Percentiles rank a stretch among this genome's conserved stretches.
phyloP scores from a whole-genome alignment of 352 stramenopile genomes.

The Achlya hypogyna region DNA sequence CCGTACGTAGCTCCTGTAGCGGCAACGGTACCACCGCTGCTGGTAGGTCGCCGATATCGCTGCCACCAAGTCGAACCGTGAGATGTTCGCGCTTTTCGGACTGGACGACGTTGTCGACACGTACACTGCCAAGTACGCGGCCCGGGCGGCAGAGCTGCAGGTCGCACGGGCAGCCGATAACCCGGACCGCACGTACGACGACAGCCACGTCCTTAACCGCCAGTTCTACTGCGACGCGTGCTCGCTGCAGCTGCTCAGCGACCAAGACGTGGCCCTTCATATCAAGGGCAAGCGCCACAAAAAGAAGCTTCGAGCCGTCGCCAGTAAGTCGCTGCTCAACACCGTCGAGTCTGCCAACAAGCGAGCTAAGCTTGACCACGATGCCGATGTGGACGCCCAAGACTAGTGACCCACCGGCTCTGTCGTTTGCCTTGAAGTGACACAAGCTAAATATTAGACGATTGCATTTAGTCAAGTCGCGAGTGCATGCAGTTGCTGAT shows the following conservation, averaged over 20 bases:
- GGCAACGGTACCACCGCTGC: not conserved
- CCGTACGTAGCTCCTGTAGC: not conserved
- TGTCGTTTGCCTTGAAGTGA: no score
- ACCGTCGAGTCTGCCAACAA: not conserved
- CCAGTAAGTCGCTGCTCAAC: constrained; percentile 6
- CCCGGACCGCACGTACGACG: constrained; percentile 27
- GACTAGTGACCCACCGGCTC: no score
- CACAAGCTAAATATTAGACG: no score
- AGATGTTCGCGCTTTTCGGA: constrained; percentile 73
- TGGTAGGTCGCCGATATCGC: constrained; percentile 44
- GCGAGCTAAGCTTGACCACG: not conserved
- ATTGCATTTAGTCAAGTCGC: no score
- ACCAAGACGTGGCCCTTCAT: constrained; percentile 65
- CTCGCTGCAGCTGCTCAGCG: constrained; percentile 58
- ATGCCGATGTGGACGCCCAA: no score
- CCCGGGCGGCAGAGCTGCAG: constrained; percentile 24
- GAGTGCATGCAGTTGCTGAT: no score
- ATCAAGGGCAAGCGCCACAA: constrained; percentile 78
- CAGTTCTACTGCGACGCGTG: constrained; percentile 64
- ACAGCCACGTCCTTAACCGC: constrained; percentile 34
- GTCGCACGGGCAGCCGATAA: not conserved
- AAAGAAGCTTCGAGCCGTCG: constrained; percentile 41
- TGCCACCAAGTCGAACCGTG: constrained; percentile 43
- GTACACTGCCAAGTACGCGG: constrained; percentile 46
- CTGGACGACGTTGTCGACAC: constrained; percentile 46